Evolutionary conservation across 495 filamentous ascomycete genomes (phyloP).

Genomic region (Penicillium mononematosum): DNA sequence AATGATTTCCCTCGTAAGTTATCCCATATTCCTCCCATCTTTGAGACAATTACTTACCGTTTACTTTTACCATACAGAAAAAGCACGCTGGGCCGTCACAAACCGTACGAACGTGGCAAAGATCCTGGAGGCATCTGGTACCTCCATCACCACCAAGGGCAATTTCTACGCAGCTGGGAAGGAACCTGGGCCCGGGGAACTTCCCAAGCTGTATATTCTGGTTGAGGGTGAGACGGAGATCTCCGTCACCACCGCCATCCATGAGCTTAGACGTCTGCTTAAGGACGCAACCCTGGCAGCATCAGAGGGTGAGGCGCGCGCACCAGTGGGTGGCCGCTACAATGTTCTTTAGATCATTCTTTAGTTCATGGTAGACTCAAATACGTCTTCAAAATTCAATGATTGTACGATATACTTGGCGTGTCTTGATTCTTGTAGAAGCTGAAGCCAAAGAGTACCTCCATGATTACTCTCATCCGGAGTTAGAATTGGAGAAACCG

Average conservation of each 20-base stretch:
- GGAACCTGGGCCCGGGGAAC: conserved; percentile 66
- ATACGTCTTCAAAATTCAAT: neutral
- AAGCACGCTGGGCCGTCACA: conserved; percentile 97
- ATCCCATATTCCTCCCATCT: neutral
- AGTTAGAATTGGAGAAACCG: neutral
- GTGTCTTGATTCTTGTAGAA: neutral
- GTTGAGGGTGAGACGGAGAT: conserved; percentile 97
- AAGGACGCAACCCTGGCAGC: conserved; percentile 93
- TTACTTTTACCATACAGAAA: conserved; percentile 53
- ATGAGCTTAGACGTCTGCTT: conserved; percentile 81
- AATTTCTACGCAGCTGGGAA: conserved; percentile 83
- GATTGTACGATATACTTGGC: conserved; percentile 22
- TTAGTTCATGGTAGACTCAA: conserved; percentile 35
- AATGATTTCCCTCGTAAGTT: conserved; percentile 93
- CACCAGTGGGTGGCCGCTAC: conserved; percentile 81
- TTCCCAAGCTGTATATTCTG: conserved; percentile 92
- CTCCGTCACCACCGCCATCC: conserved; percentile 87
- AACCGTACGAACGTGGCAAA: conserved; percentile 99
- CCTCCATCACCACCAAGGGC: conserved; percentile 96
- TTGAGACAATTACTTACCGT: conserved; percentile 24
- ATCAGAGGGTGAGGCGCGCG: conserved; percentile 76
- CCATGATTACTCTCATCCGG: neutral
- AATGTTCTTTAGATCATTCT: conserved; percentile 76
- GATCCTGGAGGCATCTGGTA: conserved; percentile 91
- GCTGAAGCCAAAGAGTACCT: neutral